Evolutionary conservation across 257 asterid genomes (phyloP).

Genomic region (Fraxinus excelsior): DNA sequence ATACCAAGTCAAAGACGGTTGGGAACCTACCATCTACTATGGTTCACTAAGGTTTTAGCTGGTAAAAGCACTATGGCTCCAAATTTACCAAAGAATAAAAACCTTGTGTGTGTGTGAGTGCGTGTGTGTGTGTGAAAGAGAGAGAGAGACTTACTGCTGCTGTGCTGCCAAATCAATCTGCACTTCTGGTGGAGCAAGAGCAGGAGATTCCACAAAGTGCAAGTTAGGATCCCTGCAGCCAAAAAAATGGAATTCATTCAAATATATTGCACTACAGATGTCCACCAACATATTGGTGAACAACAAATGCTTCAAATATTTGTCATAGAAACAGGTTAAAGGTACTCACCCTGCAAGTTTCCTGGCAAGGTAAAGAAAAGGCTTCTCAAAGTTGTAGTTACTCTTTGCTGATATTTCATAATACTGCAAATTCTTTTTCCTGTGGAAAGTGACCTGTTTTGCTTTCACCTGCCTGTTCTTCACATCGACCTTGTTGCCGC

Average conservation of each 20-base stretch:
- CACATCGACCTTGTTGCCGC: conserved; percentile 93
- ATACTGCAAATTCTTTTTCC: conserved; percentile 88
- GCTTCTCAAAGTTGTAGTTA: conserved; percentile 86
- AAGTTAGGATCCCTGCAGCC: conserved; percentile 58
- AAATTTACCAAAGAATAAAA: no score
- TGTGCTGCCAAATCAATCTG: conserved; percentile 73
- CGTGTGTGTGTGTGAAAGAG: not conserved
- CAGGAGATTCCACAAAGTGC: conserved; percentile 89
- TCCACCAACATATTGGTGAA: not conserved
- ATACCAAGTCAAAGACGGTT: not conserved
- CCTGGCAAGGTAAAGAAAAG: conserved; percentile 82
- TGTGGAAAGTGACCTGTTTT: conserved; percentile 85
- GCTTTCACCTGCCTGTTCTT: conserved; percentile 93
- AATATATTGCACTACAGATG: not conserved
- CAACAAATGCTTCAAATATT: not conserved
- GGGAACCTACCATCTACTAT: not conserved
- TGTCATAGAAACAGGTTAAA: not conserved
- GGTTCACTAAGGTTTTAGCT: not conserved
- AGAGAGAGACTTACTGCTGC: conserved; percentile 48
- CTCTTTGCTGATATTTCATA: conserved; percentile 90
- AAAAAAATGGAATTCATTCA: not conserved
- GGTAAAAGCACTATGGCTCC: no score
- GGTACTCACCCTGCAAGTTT: conserved; percentile 78
- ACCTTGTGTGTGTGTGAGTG: no score
- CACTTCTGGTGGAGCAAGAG: conserved; percentile 90